A percentile compares a stretch with the other conserved stretches of the same genome.
Evolutionary conservation across 305 asterid species (phyloP).

Genomic region (Fraxinus xanthoxyloides): DNA sequence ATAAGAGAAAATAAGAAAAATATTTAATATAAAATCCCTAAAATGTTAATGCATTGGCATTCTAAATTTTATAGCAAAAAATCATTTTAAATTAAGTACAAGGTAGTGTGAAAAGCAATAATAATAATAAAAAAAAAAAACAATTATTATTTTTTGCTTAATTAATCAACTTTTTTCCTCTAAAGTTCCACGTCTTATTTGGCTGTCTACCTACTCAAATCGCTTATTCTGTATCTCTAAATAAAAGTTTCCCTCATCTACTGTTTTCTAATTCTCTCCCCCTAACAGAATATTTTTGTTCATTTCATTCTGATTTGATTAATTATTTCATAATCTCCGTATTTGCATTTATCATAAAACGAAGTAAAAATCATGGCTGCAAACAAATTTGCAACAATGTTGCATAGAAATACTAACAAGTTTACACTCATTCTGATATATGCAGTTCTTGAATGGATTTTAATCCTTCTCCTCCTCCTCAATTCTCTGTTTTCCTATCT

Average conservation of each 20-base stretch:
- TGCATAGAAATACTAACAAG: constrained; percentile 73
- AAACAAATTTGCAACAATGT: constrained; percentile 84
- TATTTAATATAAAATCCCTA: neutral
- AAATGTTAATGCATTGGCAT: neutral
- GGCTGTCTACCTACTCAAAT: constrained; percentile 42
- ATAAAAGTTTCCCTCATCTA: constrained; percentile 27
- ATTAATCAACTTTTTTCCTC: neutral
- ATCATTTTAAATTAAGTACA: neutral
- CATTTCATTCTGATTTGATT: neutral
- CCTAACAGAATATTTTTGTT: constrained; percentile 13
- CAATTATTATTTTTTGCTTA: neutral
- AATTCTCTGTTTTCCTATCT: constrained; percentile 77
- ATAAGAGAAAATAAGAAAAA: neutral
- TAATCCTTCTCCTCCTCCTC: constrained; percentile 64
- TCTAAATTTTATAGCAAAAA: neutral
- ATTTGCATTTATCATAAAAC: constrained; percentile 21
- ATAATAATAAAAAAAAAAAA: too few species aligned
- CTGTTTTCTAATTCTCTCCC: constrained; percentile 13
- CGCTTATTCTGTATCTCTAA: constrained; percentile 26
- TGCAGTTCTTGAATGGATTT: constrained; percentile 84
- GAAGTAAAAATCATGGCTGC: constrained; percentile 56
- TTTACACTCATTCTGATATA: constrained; percentile 71
- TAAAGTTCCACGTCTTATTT: constrained; percentile 43
- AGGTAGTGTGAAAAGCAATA: neutral
- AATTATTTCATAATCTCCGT: neutral